Conservation (phyloP, 768 basidiomycete genomes). For the Paxillus involutus region DNA sequence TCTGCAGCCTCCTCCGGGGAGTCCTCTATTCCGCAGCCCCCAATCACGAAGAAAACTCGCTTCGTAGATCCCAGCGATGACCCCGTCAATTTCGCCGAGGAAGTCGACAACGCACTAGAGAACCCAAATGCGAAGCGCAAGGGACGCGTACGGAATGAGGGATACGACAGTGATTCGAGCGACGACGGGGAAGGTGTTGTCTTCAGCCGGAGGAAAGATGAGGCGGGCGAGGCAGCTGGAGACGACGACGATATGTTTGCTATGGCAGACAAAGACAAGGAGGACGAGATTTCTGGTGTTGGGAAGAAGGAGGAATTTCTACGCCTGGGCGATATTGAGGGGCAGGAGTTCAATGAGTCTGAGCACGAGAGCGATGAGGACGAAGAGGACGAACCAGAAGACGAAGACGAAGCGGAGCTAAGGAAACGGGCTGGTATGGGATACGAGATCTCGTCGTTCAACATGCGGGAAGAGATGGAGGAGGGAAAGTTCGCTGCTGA, state of each 20-base stretch:
- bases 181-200: constrained; percentile 97
- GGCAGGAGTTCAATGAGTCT: constrained; percentile 75
- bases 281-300: constrained; percentile 43
- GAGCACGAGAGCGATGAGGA: constrained; percentile 39
- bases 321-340: constrained; percentile 92
- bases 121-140: constrained; percentile 59
- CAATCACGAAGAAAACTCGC: constrained; percentile 65
- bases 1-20: constrained; percentile 37
- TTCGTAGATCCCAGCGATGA: constrained; percentile 78
- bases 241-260: constrained; percentile 85
- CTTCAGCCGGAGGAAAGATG: constrained; percentile 63
- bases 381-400: constrained; percentile 46
- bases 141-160: constrained; percentile 78
- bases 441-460: constrained; percentile 90
- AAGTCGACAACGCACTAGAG: constrained; percentile 76
- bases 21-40: constrained; percentile 28
- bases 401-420: constrained; percentile 79
- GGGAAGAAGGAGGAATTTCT: constrained; percentile 73
- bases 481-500: constrained; percentile 97
- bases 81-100: constrained; percentile 71
- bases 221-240: constrained; percentile 52
- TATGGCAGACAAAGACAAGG: constrained; percentile 47
- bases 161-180: constrained; percentile 93
- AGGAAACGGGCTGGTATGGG: constrained; percentile 88
- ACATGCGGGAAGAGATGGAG: constrained; percentile 99